Conservation (phyloP, 2,329 filamentous ascomycete genomes). For the Rhynchosporium graminicola region DNA sequence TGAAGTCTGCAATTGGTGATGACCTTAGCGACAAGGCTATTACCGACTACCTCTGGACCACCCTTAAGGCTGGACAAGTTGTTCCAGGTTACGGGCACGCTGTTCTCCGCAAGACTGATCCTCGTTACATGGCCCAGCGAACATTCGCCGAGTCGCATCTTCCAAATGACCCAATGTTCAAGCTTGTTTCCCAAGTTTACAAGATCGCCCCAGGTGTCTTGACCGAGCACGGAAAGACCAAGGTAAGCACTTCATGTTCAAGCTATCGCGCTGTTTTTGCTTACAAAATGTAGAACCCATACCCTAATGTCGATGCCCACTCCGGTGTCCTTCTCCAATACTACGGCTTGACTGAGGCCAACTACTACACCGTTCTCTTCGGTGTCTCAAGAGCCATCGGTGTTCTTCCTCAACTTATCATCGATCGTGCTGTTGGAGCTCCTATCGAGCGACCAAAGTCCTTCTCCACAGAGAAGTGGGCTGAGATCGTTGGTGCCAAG, state of each 20-base stretch:
- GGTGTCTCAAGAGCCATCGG: conserved; percentile 97
- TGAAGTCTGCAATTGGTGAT: conserved; percentile 93
- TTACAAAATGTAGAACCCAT: conserved; percentile 8
- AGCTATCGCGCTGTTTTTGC: background rate
- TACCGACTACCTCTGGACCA: conserved; percentile 98
- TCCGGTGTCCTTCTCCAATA: conserved; percentile 99
- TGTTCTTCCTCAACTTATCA: conserved; percentile 99
- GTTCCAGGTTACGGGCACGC: conserved; percentile 98
- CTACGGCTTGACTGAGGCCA: conserved; percentile 98
- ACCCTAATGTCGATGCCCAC: conserved; percentile 83
- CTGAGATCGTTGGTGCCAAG: conserved; percentile 88
- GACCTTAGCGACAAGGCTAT: conserved; percentile 96
- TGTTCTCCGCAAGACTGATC: conserved; percentile 99
- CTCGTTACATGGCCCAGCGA: conserved; percentile 97
- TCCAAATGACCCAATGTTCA: conserved; percentile 98
- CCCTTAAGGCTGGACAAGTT: conserved; percentile 91
- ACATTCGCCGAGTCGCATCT: conserved; percentile 87
- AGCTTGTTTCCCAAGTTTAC: conserved; percentile 99
- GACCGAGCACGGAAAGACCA: conserved; percentile 99
- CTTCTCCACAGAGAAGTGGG: conserved; percentile 96
- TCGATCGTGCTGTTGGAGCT: conserved; percentile 94
- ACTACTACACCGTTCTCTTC: conserved; percentile 99
- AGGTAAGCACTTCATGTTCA: conserved; percentile 48
- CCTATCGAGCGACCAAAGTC: conserved; percentile 99
- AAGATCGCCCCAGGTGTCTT: conserved; percentile 98